These are phyloP conservation scores for Hysterium pulicare DNA, from an alignment of 2,329 filamentous ascomycete species.

Conservation along the genomic window DNA sequence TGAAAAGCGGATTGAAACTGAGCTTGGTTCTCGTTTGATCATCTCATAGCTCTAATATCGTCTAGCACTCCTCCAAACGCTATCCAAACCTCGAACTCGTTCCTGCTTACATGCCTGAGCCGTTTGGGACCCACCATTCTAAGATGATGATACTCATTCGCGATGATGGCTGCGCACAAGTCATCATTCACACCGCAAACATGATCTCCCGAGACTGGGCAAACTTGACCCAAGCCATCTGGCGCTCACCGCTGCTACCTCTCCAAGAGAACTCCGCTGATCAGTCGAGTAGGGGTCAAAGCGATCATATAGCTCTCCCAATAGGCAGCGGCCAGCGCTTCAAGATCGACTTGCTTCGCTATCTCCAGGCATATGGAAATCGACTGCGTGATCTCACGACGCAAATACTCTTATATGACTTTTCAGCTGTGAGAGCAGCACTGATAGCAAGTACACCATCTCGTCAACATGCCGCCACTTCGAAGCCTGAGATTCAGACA, in stretches of 20 bases:
- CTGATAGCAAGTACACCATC: conserved; percentile 79
- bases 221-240: conserved; percentile 82
- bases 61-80: conserved; percentile 57
- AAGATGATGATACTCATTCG: conserved; percentile 86
- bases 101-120: conserved; percentile 74
- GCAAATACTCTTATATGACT: conserved; percentile 63
- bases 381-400: conserved; percentile 54
- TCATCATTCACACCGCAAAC: conserved; percentile 86
- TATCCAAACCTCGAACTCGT: conserved; percentile 69
- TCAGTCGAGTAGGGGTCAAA: too few species aligned
- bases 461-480: conserved; percentile 50
- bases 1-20: too few species aligned
- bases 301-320: conserved; percentile 8
- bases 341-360: conserved; percentile 70
- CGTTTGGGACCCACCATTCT: conserved; percentile 80
- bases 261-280: conserved; percentile 24
- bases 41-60: conserved; percentile 13
- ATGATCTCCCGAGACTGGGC: conserved; percentile 86
- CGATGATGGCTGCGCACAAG: conserved; percentile 71
- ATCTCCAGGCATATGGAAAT: conserved; percentile 67
- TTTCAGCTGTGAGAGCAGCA: conserved; percentile 63
- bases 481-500: conserved; percentile 48
- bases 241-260: conserved; percentile 71
- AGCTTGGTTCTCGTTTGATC: too few species aligned
- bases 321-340: conserved; percentile 67